Percentiles rank a stretch among this genome's conserved stretches.
Conservation (phyloP, 805 yeast species). For the Lipomyces sp. region DNA sequence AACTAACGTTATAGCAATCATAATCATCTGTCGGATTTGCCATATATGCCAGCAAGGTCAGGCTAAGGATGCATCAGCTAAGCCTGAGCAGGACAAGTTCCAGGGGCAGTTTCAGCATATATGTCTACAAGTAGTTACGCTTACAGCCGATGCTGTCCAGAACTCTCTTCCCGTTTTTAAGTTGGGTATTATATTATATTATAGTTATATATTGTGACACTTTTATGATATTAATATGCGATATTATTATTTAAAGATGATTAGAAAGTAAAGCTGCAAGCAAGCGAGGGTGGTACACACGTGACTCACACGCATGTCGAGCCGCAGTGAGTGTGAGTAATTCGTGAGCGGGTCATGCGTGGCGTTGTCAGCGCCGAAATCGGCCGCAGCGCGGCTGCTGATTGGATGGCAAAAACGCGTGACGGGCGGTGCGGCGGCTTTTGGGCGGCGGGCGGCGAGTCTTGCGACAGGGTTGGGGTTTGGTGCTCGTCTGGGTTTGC, state of each 20-base stretch:
- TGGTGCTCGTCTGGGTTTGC: not conserved
- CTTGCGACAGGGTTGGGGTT: too few relatives aligned
- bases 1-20: too few relatives aligned
- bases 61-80: not conserved
- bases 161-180: too few relatives aligned
- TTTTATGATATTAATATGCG: too few relatives aligned
- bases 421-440: not conserved
- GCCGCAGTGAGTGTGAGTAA: not conserved
- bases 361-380: not conserved
- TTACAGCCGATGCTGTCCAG: not conserved
- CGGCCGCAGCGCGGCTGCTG: not conserved
- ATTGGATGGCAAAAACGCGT: not conserved
- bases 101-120: slow-evolving; percentile 3
- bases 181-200: too few relatives aligned
- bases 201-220: too few relatives aligned
- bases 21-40: too few relatives aligned
- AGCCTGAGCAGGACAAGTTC: not conserved
- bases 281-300: too few relatives aligned
- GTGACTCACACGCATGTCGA: not conserved
- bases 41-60: too few relatives aligned
- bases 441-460: too few relatives aligned
- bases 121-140: not conserved
- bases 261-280: too few relatives aligned
- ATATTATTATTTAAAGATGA: too few relatives aligned
- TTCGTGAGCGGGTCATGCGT: not conserved